Base-by-base conservation (phyloP, 495 filamentous ascomycete genomes). In the Neurospora sp. region DNA sequence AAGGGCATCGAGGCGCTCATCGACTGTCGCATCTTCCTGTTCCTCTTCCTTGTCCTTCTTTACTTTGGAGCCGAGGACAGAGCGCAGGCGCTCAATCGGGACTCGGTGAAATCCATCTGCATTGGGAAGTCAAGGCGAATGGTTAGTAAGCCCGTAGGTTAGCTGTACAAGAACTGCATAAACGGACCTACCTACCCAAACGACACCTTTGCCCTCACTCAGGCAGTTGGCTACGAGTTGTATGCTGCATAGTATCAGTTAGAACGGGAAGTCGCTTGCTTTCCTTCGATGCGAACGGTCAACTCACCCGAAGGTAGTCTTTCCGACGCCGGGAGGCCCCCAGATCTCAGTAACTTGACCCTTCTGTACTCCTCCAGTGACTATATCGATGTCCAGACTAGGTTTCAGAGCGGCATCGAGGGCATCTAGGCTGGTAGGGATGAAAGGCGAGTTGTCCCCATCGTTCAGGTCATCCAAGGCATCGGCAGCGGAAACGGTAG, bases 111-210 rank as follows among this genome's bases (percentile, higher is more conserved):
- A 76, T 74, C 76, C 76, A 80, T 85, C 82, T 83, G 60, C 20
- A 66, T 35, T 18, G 41, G 54, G 20, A 46, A 23, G 71, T 77
- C 7, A 78, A 72, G 27, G 54, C 14, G 74, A 49, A 73, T 31
- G 70, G 72, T 39, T 0, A 16, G 20, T 35, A 23, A 74, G 40
- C 7, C 72, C 71, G 20, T 40, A 75, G 62, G 73, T 39, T 27
- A 60, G 74, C 46, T 74, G 72, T 39, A 27, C 44, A 69, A 41
- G 71, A 72, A 38, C 49, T 39, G 20, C 42, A 35, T 69, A 69
- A 77, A 87, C 90, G 79, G 83, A 96, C 93, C 94, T 83, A 97
- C 93, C 94, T 83, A 97, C 90, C 95, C 95, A 98, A 39, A 95
- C 86, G 11, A 96, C 93, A 60, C 86, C 84, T 23, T 86, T 80